Evolutionary conservation across 83 land plant species (phyloP).

Genomic region (Picea engelmannii): DNA sequence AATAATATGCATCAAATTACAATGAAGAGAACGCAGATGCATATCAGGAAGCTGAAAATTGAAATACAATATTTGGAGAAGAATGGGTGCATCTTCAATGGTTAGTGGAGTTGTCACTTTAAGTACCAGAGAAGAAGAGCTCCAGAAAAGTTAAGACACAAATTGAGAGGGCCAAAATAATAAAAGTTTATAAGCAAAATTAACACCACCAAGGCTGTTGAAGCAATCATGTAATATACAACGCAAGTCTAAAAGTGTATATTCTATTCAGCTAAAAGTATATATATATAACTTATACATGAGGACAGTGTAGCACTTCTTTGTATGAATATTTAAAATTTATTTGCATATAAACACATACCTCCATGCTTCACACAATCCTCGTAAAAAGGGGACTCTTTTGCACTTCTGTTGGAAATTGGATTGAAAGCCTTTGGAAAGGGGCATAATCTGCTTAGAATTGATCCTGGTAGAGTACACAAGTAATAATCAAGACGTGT

Average conservation of each 20-base stretch:
- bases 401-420: constrained; percentile 82
- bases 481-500: neutral
- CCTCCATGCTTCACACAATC: constrained; percentile 82
- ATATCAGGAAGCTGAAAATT: neutral
- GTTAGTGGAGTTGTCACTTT: neutral
- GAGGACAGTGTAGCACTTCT: neutral
- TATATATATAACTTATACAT: neutral
- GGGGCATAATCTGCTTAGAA: constrained; percentile 57
- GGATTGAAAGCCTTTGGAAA: constrained; percentile 71
- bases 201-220: neutral
- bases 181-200: neutral
- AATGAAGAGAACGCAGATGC: neutral
- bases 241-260: neutral
- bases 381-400: constrained; percentile 57
- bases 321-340: neutral
- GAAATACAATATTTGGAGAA: neutral
- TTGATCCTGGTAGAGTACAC: constrained; percentile 56
- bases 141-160: neutral
- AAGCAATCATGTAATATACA: neutral
- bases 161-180: neutral
- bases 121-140: neutral
- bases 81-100: neutral
- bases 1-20: neutral
- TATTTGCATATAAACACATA: constrained; percentile 19
- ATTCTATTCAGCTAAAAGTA: neutral